These are phyloP conservation scores for Crucibulum laeve DNA, from an alignment of 768 basidiomycete genomes.

Conservation along the genomic window DNA sequence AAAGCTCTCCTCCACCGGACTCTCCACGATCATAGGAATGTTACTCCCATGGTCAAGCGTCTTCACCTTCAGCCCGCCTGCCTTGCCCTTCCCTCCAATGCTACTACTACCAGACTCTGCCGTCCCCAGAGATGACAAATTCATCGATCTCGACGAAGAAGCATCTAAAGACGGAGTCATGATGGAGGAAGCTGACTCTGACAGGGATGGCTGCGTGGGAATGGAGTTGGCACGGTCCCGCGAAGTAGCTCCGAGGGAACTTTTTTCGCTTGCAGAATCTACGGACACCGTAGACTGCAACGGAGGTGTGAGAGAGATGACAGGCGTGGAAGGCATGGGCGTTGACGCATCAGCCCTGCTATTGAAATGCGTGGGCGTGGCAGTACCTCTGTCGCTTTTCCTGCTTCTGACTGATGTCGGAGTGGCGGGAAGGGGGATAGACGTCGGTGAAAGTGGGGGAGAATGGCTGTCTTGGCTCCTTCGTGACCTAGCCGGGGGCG, in stretches of 20 bases:
- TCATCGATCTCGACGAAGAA: conserved; percentile 21
- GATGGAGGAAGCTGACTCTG: conserved; percentile 18
- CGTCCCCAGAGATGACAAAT: conserved; percentile 15
- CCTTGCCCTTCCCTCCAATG: conserved; percentile 11
- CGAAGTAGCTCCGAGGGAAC: neutral
- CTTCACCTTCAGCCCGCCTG: conserved; percentile 13
- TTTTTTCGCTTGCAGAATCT: neutral
- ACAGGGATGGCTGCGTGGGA: conserved; percentile 8
- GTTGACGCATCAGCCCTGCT: neutral
- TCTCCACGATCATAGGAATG: conserved; percentile 31
- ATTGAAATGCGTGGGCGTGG: neutral
- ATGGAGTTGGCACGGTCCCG: conserved; percentile 1
- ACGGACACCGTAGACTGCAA: neutral
- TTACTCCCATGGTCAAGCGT: conserved; percentile 10
- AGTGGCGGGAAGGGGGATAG: neutral
- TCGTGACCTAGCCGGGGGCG: neutral
- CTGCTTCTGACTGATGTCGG: neutral
- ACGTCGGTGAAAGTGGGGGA: neutral
- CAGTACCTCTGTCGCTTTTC: neutral
- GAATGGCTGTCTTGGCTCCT: too few relatives aligned
- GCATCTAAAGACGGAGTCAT: conserved; percentile 22
- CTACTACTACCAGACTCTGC: conserved; percentile 8
- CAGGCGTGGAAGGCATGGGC: neutral
- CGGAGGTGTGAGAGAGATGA: neutral
- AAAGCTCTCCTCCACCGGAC: conserved; percentile 25